These are phyloP conservation scores for Phyllosticta paracitricarpa DNA, from an alignment of 2,329 filamentous ascomycete genomes.

Conservation along the genomic window DNA sequence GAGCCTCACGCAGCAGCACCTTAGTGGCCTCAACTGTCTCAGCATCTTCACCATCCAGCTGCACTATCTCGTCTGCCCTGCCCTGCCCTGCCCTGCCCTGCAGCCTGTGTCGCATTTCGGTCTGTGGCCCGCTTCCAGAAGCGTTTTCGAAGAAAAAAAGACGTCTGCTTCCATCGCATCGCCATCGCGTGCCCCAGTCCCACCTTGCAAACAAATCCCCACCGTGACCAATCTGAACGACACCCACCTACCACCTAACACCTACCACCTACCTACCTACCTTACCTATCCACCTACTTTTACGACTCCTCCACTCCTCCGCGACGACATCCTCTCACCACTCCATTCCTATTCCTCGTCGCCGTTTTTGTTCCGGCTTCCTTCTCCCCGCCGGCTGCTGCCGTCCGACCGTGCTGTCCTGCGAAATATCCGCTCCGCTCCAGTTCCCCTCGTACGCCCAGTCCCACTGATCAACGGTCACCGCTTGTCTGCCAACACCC, in stretches of 20 bases:
- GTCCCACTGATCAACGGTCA: constrained; percentile 5
- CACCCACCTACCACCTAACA: neutral
- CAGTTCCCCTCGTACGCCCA: neutral
- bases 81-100: neutral
- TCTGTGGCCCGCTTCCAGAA: neutral
- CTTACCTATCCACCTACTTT: neutral
- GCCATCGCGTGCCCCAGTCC: neutral
- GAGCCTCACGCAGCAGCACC: neutral
- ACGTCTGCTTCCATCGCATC: neutral
- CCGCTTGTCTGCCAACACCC: constrained; percentile 11
- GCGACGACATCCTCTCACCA: neutral
- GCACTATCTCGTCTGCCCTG: too few relatives aligned
- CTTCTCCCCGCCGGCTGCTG: neutral
- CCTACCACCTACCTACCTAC: neutral
- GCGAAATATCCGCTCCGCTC: constrained; percentile 2
- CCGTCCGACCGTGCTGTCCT: neutral
- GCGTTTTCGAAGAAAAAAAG: neutral
- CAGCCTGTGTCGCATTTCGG: neutral
- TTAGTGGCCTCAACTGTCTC: neutral
- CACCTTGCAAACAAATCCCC: neutral
- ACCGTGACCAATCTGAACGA: neutral
- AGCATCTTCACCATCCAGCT: too few relatives aligned
- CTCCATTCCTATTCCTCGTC: neutral
- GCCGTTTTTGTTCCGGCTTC: neutral
- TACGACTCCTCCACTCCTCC: neutral